These are phyloP conservation scores for Orbilia brochopaga DNA, from an alignment of 2,329 filamentous ascomycete genomes.

Conservation along the genomic window DNA sequence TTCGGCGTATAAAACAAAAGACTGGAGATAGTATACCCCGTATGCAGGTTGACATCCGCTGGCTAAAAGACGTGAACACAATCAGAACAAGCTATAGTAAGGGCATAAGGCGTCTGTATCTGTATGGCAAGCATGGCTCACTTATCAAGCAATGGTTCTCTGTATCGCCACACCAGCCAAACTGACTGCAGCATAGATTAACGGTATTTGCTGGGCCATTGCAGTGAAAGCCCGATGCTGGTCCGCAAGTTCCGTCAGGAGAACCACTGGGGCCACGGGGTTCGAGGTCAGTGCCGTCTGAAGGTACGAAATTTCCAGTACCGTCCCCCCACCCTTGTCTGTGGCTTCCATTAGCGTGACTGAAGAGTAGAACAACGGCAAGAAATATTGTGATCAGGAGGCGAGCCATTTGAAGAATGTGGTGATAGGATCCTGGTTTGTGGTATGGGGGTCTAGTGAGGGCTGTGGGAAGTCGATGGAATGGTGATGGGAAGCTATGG, in stretches of 20 bases:
- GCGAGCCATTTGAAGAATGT: not conserved
- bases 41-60: conserved; percentile 23
- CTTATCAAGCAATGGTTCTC: conserved; percentile 26
- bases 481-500: not conserved
- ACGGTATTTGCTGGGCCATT: not conserved
- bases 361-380: not conserved
- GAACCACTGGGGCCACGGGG: not conserved
- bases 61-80: conserved; percentile 5
- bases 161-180: conserved; percentile 23
- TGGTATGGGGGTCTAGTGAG: too few species aligned
- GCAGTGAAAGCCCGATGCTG: conserved; percentile 8
- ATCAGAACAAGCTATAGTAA: too few species aligned
- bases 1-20: not conserved
- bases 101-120: too few species aligned
- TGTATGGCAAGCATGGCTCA: conserved; percentile 6
- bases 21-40: conserved; percentile 13
- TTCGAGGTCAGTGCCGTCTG: not conserved
- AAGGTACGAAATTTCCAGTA: not conserved
- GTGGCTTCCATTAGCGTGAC: not conserved
- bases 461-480: too few species aligned
- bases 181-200: conserved; percentile 29
- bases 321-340: too few species aligned
- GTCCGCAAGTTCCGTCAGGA: conserved; percentile 31
- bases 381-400: conserved; percentile 11
- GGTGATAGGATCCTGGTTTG: too few species aligned